Conservation (phyloP, 495 filamentous ascomycete genomes). For the Penicillium cosmopolitanum region DNA sequence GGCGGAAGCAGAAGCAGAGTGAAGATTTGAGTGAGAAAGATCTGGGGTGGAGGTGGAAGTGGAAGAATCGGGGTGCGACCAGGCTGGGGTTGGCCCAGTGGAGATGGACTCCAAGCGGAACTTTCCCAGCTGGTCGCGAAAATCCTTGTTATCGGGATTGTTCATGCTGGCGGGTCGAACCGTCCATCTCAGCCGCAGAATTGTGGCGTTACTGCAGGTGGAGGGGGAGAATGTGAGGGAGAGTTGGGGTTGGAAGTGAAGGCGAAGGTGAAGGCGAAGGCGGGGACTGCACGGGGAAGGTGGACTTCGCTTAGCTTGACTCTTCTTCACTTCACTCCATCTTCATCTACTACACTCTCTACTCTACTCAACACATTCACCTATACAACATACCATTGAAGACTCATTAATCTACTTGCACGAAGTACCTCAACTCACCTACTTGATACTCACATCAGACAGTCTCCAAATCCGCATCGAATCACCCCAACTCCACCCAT, state of each 20-base stretch:
- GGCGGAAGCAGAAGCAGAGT: constrained; percentile 3
- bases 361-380: too few species aligned
- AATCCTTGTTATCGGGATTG: constrained; percentile 44
- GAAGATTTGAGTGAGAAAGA: background rate
- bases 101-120: constrained; percentile 45
- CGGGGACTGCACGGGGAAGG: too few species aligned
- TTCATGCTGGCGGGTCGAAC: constrained; percentile 29
- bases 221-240: background rate
- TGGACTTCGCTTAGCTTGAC: too few species aligned
- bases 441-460: background rate
- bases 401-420: too few species aligned
- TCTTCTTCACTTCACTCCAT: too few species aligned
- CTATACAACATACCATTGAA: too few species aligned
- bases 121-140: constrained; percentile 50
- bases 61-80: constrained; percentile 17
- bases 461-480: background rate
- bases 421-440: too few species aligned
- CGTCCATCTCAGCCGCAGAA: background rate
- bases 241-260: background rate
- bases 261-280: background rate
- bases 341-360: too few species aligned
- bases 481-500: background rate
- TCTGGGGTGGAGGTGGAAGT: background rate
- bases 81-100: constrained; percentile 16
- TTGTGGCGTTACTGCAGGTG: background rate